phyloP scores from a whole-genome alignment of 1,284 basidiomycete genomes.

The Moesziomyces parantarcticus region DNA sequence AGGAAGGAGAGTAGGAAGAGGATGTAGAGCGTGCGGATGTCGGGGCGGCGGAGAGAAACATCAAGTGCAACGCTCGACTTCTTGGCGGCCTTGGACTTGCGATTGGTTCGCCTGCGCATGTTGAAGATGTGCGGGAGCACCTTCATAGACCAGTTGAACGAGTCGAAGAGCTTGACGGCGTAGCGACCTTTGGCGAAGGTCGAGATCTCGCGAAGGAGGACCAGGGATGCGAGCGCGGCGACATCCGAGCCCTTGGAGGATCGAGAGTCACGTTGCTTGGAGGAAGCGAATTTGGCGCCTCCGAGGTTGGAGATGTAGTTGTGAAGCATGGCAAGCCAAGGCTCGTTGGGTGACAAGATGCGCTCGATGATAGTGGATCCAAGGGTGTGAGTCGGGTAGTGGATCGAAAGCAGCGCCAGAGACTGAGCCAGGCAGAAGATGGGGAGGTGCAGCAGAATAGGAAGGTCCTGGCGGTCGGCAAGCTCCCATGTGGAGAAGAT shows the following conservation, averaged over 20 bases:
- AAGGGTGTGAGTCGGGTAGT: conserved; percentile 58
- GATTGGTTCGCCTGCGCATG: conserved; percentile 47
- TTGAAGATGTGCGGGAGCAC: conserved; percentile 51
- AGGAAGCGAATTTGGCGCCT: conserved; percentile 22
- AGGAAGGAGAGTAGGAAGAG: conserved; percentile 60
- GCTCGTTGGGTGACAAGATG: conserved; percentile 45
- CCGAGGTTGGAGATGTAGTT: conserved; percentile 45
- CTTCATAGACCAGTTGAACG: conserved; percentile 58
- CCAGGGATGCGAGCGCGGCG: conserved; percentile 44
- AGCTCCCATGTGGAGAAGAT: conserved; percentile 48
- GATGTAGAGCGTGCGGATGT: conserved; percentile 63
- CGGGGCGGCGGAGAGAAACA: conserved; percentile 52
- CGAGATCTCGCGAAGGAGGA: conserved; percentile 51
- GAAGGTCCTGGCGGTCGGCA: conserved; percentile 41
- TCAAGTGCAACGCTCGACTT: conserved; percentile 28
- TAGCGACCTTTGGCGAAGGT: conserved; percentile 54
- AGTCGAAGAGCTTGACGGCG: conserved; percentile 53
- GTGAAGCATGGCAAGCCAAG: conserved; percentile 52
- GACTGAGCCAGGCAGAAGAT: conserved; percentile 61
- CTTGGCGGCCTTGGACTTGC: conserved; percentile 28
- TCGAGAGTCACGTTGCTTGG: conserved; percentile 25
- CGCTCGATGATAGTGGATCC: conserved; percentile 53
- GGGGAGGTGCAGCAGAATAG: conserved; percentile 47
- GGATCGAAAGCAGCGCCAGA: conserved; percentile 54
- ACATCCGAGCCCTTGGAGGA: conserved; percentile 37